These are phyloP conservation scores for Dichotomocladium elegans DNA, from an alignment of 371 early-diverging fungal species.

Conservation along the genomic window DNA sequence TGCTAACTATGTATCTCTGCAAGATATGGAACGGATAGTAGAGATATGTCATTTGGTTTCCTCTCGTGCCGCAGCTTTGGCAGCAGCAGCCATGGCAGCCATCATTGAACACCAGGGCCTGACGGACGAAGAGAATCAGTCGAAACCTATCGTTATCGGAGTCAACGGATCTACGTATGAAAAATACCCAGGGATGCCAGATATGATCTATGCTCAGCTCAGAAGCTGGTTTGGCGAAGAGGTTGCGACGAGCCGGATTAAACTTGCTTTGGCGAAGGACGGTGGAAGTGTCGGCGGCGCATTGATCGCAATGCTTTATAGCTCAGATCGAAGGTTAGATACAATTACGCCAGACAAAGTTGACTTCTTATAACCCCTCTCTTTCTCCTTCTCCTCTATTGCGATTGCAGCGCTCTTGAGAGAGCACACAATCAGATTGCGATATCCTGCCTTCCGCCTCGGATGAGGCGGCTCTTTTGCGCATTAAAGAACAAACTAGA, in stretches of 20 bases:
- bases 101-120: slow-evolving; percentile 31
- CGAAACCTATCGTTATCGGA: slow-evolving; percentile 33
- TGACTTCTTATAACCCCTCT: too few species aligned
- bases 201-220: slow-evolving; percentile 23
- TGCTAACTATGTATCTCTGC: too few species aligned
- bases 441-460: too few species aligned
- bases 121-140: not conserved
- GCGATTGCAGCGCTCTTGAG: too few species aligned
- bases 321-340: too few species aligned
- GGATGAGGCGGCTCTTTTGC: too few species aligned
- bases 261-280: slow-evolving; percentile 36
- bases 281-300: slow-evolving; percentile 49
- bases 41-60: slow-evolving; percentile 34
- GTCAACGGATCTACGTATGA: slow-evolving; percentile 44
- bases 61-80: slow-evolving; percentile 37
- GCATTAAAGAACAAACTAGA: too few species aligned
- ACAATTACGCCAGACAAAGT: too few species aligned
- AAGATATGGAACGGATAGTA: slow-evolving; percentile 25
- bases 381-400: too few species aligned
- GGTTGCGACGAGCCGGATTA: slow-evolving; percentile 6
- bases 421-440: too few species aligned
- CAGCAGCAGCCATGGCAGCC: slow-evolving; percentile 35
- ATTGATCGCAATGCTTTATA: slow-evolving; percentile 43
- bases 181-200: slow-evolving; percentile 36
- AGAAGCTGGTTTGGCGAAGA: slow-evolving; percentile 37